Evolutionary conservation across 2,329 filamentous ascomycete genomes (phyloP).

Genomic region (Juglanconis juglandina): DNA sequence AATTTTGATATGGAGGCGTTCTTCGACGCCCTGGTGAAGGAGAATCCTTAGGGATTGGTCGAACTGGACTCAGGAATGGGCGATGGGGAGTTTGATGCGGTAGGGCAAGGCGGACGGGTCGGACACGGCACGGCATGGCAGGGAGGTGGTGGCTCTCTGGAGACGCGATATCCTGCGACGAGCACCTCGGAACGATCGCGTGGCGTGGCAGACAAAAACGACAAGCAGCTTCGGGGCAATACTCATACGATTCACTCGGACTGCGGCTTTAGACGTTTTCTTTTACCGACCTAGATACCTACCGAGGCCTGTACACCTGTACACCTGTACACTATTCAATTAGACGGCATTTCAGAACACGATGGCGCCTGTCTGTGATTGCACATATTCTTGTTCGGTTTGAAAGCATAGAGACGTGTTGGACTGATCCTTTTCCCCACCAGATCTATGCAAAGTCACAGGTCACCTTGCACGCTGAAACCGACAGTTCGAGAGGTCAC

Average conservation of each 20-base stretch:
- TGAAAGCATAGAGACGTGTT: too few species aligned
- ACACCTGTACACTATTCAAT: conserved; percentile 54
- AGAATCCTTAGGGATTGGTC: conserved; percentile 42
- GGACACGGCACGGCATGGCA: conserved; percentile 9
- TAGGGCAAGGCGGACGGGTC: conserved; percentile 15
- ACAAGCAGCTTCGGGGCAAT: conserved; percentile 10
- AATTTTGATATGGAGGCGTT: conserved; percentile 92
- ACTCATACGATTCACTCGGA: conserved; percentile 29
- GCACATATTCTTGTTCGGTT: not conserved
- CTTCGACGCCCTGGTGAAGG: conserved; percentile 60
- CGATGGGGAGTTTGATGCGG: conserved; percentile 4
- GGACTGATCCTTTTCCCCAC: not conserved
- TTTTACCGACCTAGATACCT: conserved; percentile 37
- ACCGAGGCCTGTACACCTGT: conserved; percentile 44
- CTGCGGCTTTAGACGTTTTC: conserved; percentile 45
- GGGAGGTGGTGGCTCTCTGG: not conserved
- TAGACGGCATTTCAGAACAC: conserved; percentile 35
- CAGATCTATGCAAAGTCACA: not conserved
- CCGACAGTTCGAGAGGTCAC: not conserved
- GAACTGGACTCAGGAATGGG: conserved; percentile 23
- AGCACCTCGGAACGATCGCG: conserved; percentile 8
- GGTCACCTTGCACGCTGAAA: not conserved
- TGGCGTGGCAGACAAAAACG: conserved; percentile 13
- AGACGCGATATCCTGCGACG: conserved; percentile 11
- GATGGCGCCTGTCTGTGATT: not conserved